Percentiles rank a stretch among this genome's conserved stretches.
Evolutionary conservation across 176 grass and related monocot species (phyloP).

Genomic region (Triticum timopheevii): DNA sequence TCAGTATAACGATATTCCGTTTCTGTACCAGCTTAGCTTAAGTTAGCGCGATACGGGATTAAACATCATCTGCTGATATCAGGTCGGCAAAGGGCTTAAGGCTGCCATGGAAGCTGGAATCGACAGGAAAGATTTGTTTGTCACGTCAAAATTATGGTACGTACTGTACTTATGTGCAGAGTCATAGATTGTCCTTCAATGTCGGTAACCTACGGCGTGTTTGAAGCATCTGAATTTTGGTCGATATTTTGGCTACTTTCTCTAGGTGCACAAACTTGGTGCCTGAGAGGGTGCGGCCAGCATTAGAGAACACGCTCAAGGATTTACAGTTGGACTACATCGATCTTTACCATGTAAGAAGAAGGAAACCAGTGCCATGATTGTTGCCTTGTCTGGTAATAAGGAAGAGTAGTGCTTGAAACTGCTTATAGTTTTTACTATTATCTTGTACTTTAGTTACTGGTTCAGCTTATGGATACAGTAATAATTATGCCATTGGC

Average conservation of each 20-base stretch:
- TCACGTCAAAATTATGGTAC: conserved; percentile 82
- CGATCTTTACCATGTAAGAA: conserved; percentile 67
- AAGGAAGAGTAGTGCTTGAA: too few relatives aligned
- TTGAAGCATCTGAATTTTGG: background rate
- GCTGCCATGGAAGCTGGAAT: conserved; percentile 66
- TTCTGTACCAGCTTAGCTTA: too few relatives aligned
- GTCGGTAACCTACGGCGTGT: background rate
- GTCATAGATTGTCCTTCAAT: background rate
- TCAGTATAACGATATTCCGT: background rate
- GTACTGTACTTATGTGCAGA: background rate
- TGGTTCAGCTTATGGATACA: background rate
- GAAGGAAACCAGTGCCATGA: background rate
- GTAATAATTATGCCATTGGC: too few relatives aligned
- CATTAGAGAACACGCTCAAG: conserved; percentile 56
- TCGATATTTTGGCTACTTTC: background rate
- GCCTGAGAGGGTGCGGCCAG: conserved; percentile 55
- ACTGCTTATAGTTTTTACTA: too few relatives aligned
- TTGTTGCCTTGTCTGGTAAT: background rate
- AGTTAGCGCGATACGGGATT: too few relatives aligned
- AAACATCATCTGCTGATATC: conserved; percentile 29
- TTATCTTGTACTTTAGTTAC: background rate
- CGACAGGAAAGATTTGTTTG: conserved; percentile 70
- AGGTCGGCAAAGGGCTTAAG: conserved; percentile 63
- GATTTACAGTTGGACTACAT: conserved; percentile 75
- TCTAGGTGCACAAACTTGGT: conserved; percentile 70